Base-by-base conservation (phyloP, 2,329 filamentous ascomycete genomes). In the Fusarium abutilonis region DNA sequence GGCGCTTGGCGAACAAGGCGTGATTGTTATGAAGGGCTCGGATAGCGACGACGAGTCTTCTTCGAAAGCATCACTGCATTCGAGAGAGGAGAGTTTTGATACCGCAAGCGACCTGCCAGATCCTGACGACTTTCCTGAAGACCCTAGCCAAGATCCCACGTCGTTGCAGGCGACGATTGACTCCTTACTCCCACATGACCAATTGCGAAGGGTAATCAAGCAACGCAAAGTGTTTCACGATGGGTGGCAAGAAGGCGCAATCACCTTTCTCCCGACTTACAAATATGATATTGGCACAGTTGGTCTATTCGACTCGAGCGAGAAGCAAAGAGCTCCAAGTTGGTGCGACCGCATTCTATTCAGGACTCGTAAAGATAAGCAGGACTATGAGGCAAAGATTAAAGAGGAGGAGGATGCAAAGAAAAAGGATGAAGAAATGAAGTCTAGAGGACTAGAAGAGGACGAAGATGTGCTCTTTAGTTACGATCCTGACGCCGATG, bases 211-310 rank as follows among this genome's bases (percentile, higher is more conserved):
- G 53, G 85, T 92, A 56, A 93, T 96, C 67, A 86, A 84, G 64
- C 79, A 86, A 35, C 84, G 86, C n/a, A 95, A 90, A 72, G 87
- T 88, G 0, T 96, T 99, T 61, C 86, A 96, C 57, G 91, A 97
- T 60, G 94, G 93, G 1, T 99, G 95, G 93, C 84, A 85, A 46
- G 95, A 99, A 80, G 95, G 93, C 0, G 82, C 87, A 1, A 93
- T 99, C 52, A 86, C 86, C 1, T 99, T 99, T 71, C 75, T 98
- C 14, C 95, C 95, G 2, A 96, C 95, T 0, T 99, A 99, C 77
- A 99, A 99, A 75, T 99, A 99, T 68, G 96, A 99, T 70, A 83
- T 97, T 26, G 95, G 95, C n/a, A 96, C 90, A 28, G 86, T 97
- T 29, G 91, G 91, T 2, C 84, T 93, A 28, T 99, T 97, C 73